phyloP scores from a whole-genome alignment of 2,329 filamentous ascomycete species.

The Fusarium circinatum region DNA sequence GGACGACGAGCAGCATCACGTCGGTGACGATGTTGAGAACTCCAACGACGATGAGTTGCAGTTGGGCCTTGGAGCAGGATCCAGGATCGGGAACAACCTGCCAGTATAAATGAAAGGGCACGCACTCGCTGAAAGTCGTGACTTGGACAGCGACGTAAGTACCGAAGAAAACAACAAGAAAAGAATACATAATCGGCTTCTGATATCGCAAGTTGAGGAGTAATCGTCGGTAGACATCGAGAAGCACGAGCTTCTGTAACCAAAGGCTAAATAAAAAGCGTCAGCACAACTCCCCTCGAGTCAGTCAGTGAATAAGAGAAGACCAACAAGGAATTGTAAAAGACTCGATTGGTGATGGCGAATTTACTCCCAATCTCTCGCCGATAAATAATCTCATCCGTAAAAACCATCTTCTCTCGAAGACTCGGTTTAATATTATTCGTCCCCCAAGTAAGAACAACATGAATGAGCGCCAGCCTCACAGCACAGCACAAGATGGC shows the following conservation, averaged over 20 bases:
- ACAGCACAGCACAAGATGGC: background rate
- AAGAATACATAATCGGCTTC: conserved; percentile 19
- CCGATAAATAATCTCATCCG: background rate
- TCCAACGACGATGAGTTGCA: conserved; percentile 35
- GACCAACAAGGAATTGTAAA: conserved; percentile 2
- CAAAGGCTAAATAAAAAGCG: conserved; percentile 7
- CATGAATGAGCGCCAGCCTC: background rate
- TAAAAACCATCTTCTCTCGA: background rate
- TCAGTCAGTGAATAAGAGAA: too few species aligned
- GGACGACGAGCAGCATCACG: conserved; percentile 42
- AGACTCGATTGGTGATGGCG: background rate
- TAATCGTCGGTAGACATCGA: conserved; percentile 32
- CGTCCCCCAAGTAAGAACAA: background rate
- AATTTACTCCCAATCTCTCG: background rate
- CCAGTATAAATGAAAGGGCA: conserved; percentile 30
- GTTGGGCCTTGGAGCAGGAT: conserved; percentile 28
- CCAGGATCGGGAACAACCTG: conserved; percentile 33
- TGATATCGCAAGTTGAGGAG: conserved; percentile 22
- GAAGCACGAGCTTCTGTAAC: conserved; percentile 33
- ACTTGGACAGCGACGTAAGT: conserved; percentile 31
- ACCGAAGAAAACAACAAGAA: conserved; percentile 21
- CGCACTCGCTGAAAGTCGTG: conserved; percentile 34
- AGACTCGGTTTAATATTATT: background rate
- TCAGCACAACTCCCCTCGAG: background rate
- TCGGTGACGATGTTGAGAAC: conserved; percentile 44